Conservation (phyloP, 208 protist genomes). For the Leishmania braziliensis region DNA sequence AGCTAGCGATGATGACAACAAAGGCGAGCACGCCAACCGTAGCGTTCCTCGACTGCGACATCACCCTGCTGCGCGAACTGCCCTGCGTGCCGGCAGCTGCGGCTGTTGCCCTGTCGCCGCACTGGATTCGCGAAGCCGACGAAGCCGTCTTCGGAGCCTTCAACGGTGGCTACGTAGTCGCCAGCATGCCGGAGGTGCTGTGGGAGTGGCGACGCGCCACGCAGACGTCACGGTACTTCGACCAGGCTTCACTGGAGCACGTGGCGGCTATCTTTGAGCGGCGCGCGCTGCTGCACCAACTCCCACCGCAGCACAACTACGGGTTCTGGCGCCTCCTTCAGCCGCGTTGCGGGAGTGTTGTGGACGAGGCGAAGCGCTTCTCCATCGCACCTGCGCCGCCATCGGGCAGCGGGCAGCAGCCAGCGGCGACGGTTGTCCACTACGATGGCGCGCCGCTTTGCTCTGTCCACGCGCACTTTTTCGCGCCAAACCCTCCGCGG, state of each 20-base stretch:
- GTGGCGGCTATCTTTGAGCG: conserved; percentile 43
- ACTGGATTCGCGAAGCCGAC: conserved; percentile 48
- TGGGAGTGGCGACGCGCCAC: conserved; percentile 69
- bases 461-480: conserved; percentile 84
- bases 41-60: conserved; percentile 81
- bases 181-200: conserved; percentile 37
- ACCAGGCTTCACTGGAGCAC: conserved; percentile 74
- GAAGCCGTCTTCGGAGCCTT: conserved; percentile 72
- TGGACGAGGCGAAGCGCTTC: conserved; percentile 52
- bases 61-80: conserved; percentile 57
- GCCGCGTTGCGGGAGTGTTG: conserved; percentile 19
- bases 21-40: conserved; percentile 3
- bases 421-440: conserved; percentile 25
- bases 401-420: background rate
- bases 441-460: conserved; percentile 63
- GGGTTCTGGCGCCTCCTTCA: conserved; percentile 87
- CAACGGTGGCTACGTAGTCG: conserved; percentile 77
- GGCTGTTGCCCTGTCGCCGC: conserved; percentile 63
- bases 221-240: conserved; percentile 69
- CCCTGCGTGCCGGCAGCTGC: conserved; percentile 36
- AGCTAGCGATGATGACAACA: conserved; percentile 49
- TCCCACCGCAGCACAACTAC: conserved; percentile 80
- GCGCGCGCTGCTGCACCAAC: conserved; percentile 32
- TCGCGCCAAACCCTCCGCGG: conserved; percentile 19
- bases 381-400: conserved; percentile 30